Conservation (phyloP, 306 rosid species). For the Senna tora region DNA sequence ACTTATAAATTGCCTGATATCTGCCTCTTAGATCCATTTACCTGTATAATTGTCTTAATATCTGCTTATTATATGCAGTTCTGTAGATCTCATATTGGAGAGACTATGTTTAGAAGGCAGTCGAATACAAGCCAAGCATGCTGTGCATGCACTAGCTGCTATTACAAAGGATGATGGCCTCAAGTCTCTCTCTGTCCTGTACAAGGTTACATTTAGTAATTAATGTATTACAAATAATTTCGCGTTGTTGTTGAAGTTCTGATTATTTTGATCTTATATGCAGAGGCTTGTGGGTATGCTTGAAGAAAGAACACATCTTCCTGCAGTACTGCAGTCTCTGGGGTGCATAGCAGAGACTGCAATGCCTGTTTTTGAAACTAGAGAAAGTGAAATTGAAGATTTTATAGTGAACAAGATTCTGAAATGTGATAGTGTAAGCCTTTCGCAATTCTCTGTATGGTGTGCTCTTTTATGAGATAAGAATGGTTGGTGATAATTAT, state of each 20-base stretch:
- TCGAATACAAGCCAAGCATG: constrained; percentile 93
- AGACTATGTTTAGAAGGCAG: constrained; percentile 89
- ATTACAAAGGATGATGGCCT: constrained; percentile 97
- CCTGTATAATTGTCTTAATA: constrained; percentile 37
- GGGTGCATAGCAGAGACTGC: constrained; percentile 98
- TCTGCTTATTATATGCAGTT: constrained; percentile 59
- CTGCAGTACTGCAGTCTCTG: constrained; percentile 92
- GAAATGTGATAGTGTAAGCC: constrained; percentile 64
- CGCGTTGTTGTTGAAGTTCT: constrained; percentile 28
- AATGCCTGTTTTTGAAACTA: constrained; percentile 95
- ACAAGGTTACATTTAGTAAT: constrained; percentile 71
- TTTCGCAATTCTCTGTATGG: constrained; percentile 32
- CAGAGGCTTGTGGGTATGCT: constrained; percentile 95
- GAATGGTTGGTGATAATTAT: constrained; percentile 31
- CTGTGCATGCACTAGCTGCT: constrained; percentile 94
- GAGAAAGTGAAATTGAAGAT: constrained; percentile 81
- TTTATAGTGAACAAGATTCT: constrained; percentile 76
- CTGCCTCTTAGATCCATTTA: constrained; percentile 31
- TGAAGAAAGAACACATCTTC: constrained; percentile 81
- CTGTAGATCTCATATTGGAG: constrained; percentile 89
- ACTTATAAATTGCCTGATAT: constrained; percentile 21
- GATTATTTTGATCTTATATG: constrained; percentile 39
- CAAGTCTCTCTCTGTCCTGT: constrained; percentile 90
- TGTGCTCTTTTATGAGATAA: constrained; percentile 36
- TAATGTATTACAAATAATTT: constrained; percentile 34